Evolutionary conservation across 345 rosid species (phyloP), one percentile per base, ranked within the genome.

Genomic region (Euphorbia lathyris): DNA sequence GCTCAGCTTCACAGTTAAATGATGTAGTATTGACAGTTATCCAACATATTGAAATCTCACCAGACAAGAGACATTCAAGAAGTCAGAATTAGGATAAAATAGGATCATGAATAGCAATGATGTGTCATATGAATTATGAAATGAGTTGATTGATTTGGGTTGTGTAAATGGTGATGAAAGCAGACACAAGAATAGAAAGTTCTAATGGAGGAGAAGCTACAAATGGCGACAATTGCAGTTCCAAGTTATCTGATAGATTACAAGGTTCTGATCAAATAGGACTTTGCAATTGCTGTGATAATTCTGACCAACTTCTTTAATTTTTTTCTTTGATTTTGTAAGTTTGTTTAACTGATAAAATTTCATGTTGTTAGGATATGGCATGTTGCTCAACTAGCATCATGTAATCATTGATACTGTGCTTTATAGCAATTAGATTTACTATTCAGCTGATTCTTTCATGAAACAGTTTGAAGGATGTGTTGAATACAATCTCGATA

Each of bases 1-100:
- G 81, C 9, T 81, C 91, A 2, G 70, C 72, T 22, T 83, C 75
- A 40, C 19, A 68, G n/a, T 40, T 70, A 13, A 75, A 38, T 53
- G 80, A 67, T 36, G 30, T 71, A 51, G 51, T 85, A 7, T 77
- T 88, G 76, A 95, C 96, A 4, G 79, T 94, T 47, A 78, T 82
- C 69, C 90, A 77, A 29, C 97, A 95, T 1, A 67, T 86, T 53
- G 10, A 84, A 63, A 82, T 50, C 75, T 75, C 70, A 12, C 52
- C 71, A 34, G 66, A n/a, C 56, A 73, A 63, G 74, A 78, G 76
- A 25, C 58, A 19, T 48, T 70, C 7, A 66, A 66, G 73, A 75
- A 74, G 42, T 62, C 69, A 25, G 68, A 58, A 19, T 71, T 70
- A 69, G 70, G 34, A 30, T 38, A 60, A 38, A 43, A 69, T 68